Percentiles rank a stretch among this genome's conserved stretches.
phyloP scores from a whole-genome alignment of 2,329 filamentous ascomycete species.

The Alternaria ventricosa region DNA sequence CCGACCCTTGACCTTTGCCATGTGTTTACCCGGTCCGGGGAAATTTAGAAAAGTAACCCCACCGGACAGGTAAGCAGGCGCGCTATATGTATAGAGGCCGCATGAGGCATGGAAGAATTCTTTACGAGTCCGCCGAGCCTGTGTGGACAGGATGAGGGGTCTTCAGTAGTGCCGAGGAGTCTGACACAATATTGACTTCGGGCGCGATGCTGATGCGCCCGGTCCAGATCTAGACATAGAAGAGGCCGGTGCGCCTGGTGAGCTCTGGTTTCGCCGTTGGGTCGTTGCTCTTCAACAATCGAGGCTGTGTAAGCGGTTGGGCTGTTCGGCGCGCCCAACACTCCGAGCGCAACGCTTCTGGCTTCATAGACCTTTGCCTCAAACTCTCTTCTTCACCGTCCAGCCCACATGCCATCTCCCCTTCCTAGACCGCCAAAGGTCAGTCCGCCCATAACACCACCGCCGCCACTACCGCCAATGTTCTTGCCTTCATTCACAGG shows the following conservation, averaged over 20 bases:
- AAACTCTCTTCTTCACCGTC: slow-evolving; percentile 25
- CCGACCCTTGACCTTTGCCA: slow-evolving; percentile 13
- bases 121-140: background rate
- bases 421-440: slow-evolving; percentile 38
- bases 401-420: slow-evolving; percentile 42
- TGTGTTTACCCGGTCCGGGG: slow-evolving; percentile 8
- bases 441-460: slow-evolving; percentile 23
- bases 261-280: background rate
- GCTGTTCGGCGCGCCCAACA: background rate
- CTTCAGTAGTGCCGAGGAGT: background rate
- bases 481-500: slow-evolving; percentile 72
- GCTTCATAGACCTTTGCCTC: background rate
- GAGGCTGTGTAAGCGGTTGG: background rate
- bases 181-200: background rate
- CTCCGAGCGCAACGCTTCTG: background rate
- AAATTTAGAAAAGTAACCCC: slow-evolving; percentile 1
- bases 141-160: background rate
- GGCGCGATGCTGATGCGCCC: background rate
- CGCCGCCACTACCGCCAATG: slow-evolving; percentile 25
- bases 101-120: background rate
- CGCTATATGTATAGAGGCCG: background rate
- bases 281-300: background rate
- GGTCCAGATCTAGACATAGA: background rate
- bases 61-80: background rate
- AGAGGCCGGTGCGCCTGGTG: background rate